These are phyloP conservation scores for Cyathus striatus DNA, from an alignment of 768 basidiomycete species.

Conservation along the genomic window DNA sequence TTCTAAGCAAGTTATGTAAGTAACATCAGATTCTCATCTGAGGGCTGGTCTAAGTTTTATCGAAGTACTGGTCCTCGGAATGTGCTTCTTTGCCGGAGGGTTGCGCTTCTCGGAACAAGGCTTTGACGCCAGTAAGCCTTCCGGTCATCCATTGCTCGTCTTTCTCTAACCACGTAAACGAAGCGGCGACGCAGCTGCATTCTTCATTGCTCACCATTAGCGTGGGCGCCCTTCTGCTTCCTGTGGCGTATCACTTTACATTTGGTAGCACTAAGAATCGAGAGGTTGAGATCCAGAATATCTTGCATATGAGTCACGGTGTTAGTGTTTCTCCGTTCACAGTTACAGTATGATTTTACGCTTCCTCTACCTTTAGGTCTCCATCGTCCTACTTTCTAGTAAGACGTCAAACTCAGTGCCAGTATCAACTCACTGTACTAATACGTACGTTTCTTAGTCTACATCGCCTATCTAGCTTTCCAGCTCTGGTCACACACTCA, in stretches of 20 bases:
- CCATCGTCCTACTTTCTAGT: slow-evolving; percentile 77
- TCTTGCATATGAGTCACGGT: slow-evolving; percentile 73
- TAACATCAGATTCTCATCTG: neutral
- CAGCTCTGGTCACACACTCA: slow-evolving; percentile 76
- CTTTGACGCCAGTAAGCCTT: slow-evolving; percentile 58
- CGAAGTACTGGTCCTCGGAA: slow-evolving; percentile 76
- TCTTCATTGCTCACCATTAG: slow-evolving; percentile 72
- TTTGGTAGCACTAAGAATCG: slow-evolving; percentile 26
- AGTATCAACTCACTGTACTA: no score
- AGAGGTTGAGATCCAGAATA: slow-evolving; percentile 23
- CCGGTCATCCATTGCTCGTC: neutral
- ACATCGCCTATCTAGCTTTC: slow-evolving; percentile 66
- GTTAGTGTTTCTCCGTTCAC: slow-evolving; percentile 33
- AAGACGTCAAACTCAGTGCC: no score
- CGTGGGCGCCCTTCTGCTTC: slow-evolving; percentile 74
- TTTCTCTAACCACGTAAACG: no score
- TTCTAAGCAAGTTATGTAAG: slow-evolving; percentile 68
- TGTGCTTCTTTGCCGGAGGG: slow-evolving; percentile 84
- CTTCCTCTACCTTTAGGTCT: slow-evolving; percentile 39
- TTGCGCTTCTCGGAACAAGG: slow-evolving; percentile 73
- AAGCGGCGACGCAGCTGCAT: slow-evolving; percentile 70
- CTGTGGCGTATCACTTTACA: slow-evolving; percentile 71
- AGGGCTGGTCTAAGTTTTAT: neutral
- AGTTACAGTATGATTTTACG: neutral
- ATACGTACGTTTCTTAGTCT: slow-evolving; percentile 42